Evolutionary conservation across 2,329 filamentous ascomycete species (phyloP), one percentile per base, ranked within the genome.

Genomic region (Aureobasidium sp.): DNA sequence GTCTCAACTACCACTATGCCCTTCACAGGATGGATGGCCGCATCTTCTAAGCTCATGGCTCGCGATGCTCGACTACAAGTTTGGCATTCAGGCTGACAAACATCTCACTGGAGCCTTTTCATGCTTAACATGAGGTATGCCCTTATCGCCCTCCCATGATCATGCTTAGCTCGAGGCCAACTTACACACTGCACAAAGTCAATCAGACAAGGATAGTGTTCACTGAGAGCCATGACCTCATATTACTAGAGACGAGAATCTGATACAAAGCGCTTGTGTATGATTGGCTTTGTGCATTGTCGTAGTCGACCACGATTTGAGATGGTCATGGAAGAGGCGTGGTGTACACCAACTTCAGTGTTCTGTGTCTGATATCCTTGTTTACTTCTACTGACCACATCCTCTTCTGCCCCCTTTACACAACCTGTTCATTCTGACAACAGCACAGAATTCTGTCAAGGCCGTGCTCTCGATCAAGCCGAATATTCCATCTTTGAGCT

Each of bases 401-500:
- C 29, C 20, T 3, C 29, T 10, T 6, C 3, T 34, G 15, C 15
- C 3, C 20, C n/a, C 8, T n/a, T 9, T 20, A 12, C 29, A 27
- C 15, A 34, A n/a, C 7, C 37, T 41, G n/a, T 6, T 3, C 2
- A 27, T 1, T 59, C 44, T 59, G 17, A 59, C 56, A 39, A n/a
- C 15, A 23, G 15, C 26, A 44, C 47, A 61, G 46, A 61, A 52
- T 52, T 51, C 57, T 61, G 57, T 23, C 57, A 61, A 29, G 37
- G 36, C 23, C 17, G 29, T 13, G 20, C 17, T 3, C 39, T 32
- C n/a, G n/a, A 27, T 12, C 57, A 51, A 27, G 47, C 57, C 5
- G 57, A 61, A 5, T 61, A 51, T 47, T 26, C 36, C 2, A 26
- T 61, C 57, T 61, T 44, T 42, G 57, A 61, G 26, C 47, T 61